A percentile compares a stretch with the other conserved stretches of the same genome.
phyloP scores from a whole-genome alignment of 75 land plant genomes.

The Pinus tabuliformis region DNA sequence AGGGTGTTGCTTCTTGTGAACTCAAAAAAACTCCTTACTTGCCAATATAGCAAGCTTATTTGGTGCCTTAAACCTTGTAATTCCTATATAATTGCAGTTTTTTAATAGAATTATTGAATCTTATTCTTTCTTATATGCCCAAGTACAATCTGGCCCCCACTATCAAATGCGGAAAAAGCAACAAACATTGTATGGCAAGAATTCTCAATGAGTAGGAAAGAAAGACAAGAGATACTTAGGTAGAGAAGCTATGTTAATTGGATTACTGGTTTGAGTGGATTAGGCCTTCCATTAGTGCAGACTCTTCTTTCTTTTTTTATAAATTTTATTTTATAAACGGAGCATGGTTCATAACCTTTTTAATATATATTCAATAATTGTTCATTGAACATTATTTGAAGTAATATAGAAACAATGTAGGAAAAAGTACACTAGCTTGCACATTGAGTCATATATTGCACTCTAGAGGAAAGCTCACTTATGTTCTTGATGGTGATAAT shows the following conservation, averaged over 20 bases:
- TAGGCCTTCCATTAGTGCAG: conserved; percentile 44
- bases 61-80: no score
- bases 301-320: neutral
- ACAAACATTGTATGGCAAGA: conserved; percentile 89
- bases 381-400: neutral
- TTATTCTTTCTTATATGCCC: no score
- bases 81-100: no score
- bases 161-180: conserved; percentile 23
- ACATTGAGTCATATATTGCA: conserved; percentile 56
- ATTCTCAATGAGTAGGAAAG: conserved; percentile 55
- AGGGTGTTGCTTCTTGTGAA: no score
- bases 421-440: conserved; percentile 91
- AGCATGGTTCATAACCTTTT: neutral
- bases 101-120: no score
- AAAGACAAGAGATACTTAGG: conserved; percentile 65
- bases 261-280: conserved; percentile 98
- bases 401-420: conserved; percentile 20
- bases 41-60: no score
- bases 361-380: neutral
- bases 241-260: conserved; percentile 91
- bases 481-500: conserved; percentile 92
- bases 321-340: neutral
- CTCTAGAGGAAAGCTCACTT: conserved; percentile 63
- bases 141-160: no score
- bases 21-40: no score